These are phyloP conservation scores for Aspergillus mulundensis DNA, from an alignment of 495 filamentous ascomycete species.

Conservation along the genomic window DNA sequence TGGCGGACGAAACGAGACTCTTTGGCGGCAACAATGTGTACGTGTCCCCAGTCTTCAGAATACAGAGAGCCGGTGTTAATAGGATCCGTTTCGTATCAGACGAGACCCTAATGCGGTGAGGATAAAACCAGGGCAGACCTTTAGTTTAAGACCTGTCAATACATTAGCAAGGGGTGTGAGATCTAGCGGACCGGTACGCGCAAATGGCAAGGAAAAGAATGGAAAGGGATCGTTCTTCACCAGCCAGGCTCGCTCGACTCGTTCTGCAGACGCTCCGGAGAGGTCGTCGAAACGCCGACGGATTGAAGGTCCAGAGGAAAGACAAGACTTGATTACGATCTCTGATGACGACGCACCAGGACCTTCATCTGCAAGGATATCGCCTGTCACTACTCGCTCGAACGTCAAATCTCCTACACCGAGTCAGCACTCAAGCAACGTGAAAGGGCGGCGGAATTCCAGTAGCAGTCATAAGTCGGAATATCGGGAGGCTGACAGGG, in stretches of 20 bases:
- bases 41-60: neutral
- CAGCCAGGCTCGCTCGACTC: constrained; percentile 7
- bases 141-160: constrained; percentile 26
- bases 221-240: neutral
- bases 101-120: constrained; percentile 15
- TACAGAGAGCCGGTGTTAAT: neutral
- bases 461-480: constrained; percentile 10
- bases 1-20: constrained; percentile 20
- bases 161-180: constrained; percentile 27
- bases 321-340: neutral
- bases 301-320: constrained; percentile 13
- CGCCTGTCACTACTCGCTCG: constrained; percentile 10
- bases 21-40: constrained; percentile 1
- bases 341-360: constrained; percentile 14
- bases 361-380: constrained; percentile 9
- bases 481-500: constrained; percentile 23
- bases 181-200: constrained; percentile 39
- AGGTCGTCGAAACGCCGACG: constrained; percentile 34
- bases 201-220: constrained; percentile 19
- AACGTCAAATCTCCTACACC: constrained; percentile 19
- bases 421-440: constrained; percentile 17
- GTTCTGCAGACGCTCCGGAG: constrained; percentile 15
- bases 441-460: constrained; percentile 11
- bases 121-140: constrained; percentile 21
- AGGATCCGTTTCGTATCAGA: constrained; percentile 6